Evolutionary conservation across 2,329 filamentous ascomycete species (phyloP).

Genomic region (Aspergillus brasiliensis): DNA sequence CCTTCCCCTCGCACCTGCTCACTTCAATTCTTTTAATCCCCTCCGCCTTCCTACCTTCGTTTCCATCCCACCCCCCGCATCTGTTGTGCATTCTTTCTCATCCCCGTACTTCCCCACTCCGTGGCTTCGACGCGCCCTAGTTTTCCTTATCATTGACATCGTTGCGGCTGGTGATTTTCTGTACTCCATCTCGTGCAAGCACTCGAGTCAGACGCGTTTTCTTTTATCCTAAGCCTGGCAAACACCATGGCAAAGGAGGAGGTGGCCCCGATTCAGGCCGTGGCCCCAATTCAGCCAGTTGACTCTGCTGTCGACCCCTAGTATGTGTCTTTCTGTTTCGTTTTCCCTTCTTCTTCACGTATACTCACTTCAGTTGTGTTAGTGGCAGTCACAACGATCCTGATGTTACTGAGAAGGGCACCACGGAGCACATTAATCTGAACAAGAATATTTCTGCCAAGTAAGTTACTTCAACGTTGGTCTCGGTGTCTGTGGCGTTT

Average conservation of each 20-base stretch:
- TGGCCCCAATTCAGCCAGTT: conserved; percentile 6
- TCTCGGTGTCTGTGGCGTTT: neutral
- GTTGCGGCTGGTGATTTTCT: neutral
- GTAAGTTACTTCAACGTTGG: conserved; percentile 19
- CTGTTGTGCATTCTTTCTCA: conserved; percentile 10
- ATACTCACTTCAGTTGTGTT: conserved; percentile 4
- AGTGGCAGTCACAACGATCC: conserved; percentile 15
- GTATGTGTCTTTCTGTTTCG: conserved; percentile 10
- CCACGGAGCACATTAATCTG: conserved; percentile 28
- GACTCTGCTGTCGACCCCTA: conserved; percentile 9
- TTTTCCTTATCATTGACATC: neutral
- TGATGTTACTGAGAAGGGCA: conserved; percentile 25
- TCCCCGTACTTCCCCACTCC: neutral
- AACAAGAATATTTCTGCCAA: conserved; percentile 33
- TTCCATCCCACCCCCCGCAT: conserved; percentile 7
- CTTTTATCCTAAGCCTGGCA: conserved; percentile 14
- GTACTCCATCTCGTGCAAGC: neutral
- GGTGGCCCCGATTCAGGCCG: conserved; percentile 6
- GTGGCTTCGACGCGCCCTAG: neutral
- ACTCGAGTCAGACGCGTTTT: neutral
- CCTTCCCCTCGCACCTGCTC: neutral
- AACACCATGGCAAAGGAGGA: conserved; percentile 14
- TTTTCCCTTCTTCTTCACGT: neutral
- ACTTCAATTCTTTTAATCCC: neutral
- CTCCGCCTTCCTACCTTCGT: conserved; percentile 4